Evolutionary conservation across 495 filamentous ascomycete species (phyloP).

Genomic region (Baudoinia panamericana): DNA sequence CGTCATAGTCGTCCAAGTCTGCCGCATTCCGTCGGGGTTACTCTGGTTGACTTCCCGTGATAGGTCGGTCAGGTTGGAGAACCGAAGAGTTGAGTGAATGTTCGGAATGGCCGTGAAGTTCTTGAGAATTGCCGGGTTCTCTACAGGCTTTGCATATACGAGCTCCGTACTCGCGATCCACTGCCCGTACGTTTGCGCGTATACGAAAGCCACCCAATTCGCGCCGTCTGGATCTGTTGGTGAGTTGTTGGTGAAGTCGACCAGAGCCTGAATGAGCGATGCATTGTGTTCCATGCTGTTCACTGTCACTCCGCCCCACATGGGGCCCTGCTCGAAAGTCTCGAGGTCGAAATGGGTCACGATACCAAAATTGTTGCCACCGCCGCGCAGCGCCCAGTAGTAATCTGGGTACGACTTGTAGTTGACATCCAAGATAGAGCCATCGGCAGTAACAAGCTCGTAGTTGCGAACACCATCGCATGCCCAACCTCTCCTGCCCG

Average conservation of each 20-base stretch:
- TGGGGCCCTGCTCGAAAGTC: conserved; percentile 15
- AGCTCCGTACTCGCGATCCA: conserved; percentile 2
- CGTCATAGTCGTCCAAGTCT: conserved; percentile 21
- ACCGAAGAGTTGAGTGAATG: conserved; percentile 5
- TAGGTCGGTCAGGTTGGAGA: conserved; percentile 12
- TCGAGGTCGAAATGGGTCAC: conserved; percentile 25
- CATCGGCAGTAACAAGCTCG: conserved; percentile 23
- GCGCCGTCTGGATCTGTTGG: conserved; percentile 5
- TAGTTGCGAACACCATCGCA: conserved; percentile 23
- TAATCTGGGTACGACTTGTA: conserved; percentile 26
- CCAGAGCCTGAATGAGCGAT: conserved; percentile 10
- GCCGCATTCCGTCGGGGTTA: conserved; percentile 15
- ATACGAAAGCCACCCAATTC: neutral
- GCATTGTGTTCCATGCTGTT: neutral
- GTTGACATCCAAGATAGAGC: conserved; percentile 22
- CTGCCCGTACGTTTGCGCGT: neutral
- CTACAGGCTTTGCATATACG: conserved; percentile 1
- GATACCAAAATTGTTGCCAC: conserved; percentile 34
- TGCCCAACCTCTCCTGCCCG: conserved; percentile 5
- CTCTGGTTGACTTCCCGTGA: conserved; percentile 4
- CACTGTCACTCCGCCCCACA: conserved; percentile 23
- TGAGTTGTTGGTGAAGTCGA: neutral
- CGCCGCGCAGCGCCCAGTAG: conserved; percentile 32
- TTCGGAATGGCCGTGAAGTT: conserved; percentile 9
- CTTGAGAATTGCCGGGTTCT: conserved; percentile 1